These are phyloP conservation scores for Aspergillus aculeatinus DNA, from an alignment of 2,329 filamentous ascomycete species.

Conservation along the genomic window DNA sequence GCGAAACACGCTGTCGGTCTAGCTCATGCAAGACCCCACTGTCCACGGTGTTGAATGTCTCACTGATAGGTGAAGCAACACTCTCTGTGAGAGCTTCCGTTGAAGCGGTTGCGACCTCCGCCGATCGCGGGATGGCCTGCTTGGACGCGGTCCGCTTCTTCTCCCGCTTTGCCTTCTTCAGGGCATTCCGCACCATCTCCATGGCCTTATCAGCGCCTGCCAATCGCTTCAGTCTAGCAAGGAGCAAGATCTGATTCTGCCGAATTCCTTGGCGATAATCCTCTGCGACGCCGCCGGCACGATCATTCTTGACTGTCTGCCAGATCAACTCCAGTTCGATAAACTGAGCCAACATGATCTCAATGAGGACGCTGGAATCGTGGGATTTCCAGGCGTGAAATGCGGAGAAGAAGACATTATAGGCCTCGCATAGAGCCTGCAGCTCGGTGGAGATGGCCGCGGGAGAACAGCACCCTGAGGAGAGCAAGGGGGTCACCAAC, in stretches of 20 bases:
- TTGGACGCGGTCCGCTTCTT: conserved; percentile 53
- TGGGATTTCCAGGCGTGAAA: conserved; percentile 66
- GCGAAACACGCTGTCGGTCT: conserved; percentile 36
- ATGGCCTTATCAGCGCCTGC: conserved; percentile 62
- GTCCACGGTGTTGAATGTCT: conserved; percentile 41
- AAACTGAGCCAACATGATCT: conserved; percentile 67
- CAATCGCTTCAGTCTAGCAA: conserved; percentile 62
- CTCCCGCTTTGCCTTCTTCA: conserved; percentile 58
- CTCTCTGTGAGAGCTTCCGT: conserved; percentile 38
- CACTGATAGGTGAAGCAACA: conserved; percentile 40
- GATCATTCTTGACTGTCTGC: conserved; percentile 66
- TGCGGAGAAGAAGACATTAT: conserved; percentile 60
- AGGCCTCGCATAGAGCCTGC: conserved; percentile 54
- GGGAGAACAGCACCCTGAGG: conserved; percentile 41
- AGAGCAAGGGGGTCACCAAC: conserved; percentile 51
- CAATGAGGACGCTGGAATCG: conserved; percentile 61
- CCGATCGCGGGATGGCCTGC: conserved; percentile 58
- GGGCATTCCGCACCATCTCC: conserved; percentile 58
- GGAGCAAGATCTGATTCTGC: conserved; percentile 63
- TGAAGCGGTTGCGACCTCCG: conserved; percentile 38
- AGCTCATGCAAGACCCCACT: conserved; percentile 35
- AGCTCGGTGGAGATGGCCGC: conserved; percentile 47
- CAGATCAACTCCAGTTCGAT: conserved; percentile 66
- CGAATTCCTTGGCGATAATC: conserved; percentile 66
- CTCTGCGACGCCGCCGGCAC: conserved; percentile 59